Percentiles rank a stretch among this genome's conserved stretches.
phyloP scores from a whole-genome alignment of 176 grass and related monocot species.

The Oryza punctata region DNA sequence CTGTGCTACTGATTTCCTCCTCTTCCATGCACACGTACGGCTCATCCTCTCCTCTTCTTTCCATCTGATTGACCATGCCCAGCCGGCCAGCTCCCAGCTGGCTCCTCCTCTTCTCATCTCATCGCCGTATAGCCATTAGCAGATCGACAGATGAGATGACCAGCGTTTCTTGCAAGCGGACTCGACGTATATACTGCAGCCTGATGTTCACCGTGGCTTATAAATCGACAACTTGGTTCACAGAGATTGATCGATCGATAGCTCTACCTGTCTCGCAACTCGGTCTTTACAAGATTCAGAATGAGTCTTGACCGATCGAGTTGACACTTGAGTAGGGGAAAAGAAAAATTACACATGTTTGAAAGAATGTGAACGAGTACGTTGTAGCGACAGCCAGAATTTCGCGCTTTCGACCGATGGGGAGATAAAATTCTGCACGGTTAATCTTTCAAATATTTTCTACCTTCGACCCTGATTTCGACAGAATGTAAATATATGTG shows the following conservation, averaged over 20 bases:
- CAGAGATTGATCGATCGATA: neutral
- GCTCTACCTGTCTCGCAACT: neutral
- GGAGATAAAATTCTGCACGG: neutral
- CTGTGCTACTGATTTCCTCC: constrained; percentile 1
- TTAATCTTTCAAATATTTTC: neutral
- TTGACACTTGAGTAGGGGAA: too few species aligned
- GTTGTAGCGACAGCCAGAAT: neutral
- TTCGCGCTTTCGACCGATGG: neutral
- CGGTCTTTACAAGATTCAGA: neutral
- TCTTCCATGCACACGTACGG: constrained; percentile 48
- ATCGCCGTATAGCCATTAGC: neutral
- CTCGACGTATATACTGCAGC: neutral
- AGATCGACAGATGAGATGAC: neutral
- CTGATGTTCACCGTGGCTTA: neutral
- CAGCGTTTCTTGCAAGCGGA: neutral
- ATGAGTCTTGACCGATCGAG: too few species aligned
- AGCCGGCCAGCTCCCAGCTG: neutral
- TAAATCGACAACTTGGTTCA: too few species aligned
- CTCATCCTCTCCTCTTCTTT: constrained; percentile 34
- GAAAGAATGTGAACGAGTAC: neutral
- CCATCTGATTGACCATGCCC: neutral
- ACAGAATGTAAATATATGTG: neutral
- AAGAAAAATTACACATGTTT: too few species aligned
- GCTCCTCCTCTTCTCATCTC: neutral
- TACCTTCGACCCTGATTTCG: neutral